Base-by-base conservation (phyloP, 1,139 yeast species). In the Yamadazyma atmosphaerica region DNA sequence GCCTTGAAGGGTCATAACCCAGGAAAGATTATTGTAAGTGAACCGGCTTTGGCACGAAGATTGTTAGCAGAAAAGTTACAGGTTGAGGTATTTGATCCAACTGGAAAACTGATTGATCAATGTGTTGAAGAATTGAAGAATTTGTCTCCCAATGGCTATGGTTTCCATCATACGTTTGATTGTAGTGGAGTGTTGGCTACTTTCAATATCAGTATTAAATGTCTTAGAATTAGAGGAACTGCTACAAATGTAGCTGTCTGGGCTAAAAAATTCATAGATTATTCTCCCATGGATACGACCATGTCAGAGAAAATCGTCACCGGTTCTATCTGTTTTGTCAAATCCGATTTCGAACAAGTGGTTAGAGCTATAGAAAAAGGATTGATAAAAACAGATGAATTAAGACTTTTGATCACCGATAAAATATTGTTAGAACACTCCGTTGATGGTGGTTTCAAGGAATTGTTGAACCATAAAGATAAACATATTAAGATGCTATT, bases 171-270 rank as follows among this genome's bases (percentile, higher is more conserved):
- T 32, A 62, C 81, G 0, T 81, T 71, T 55, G 87, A 82, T 56
- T 79, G 85, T 55, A 77, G 83, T 0, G 87, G 87, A 22, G 58
- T 77, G 18, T 77, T 74, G 34, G 68, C 66, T 2, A 80, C 86
- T 3, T 75, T 77, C 47, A 65, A 68, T 25, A 63, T 81, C 2
- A 69, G 81, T 2, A 55, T 81, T 18, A 69, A 68, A 35, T 72
- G 81, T 14, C 57, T 80, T 26, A 68, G 76, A 34, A 74, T 80
- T n/a, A 72, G 76, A 38, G 88, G 87, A 33, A 65, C 67, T 11
- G 83, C 84, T 4, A 79, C 81, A 35, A 81, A 81, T 51, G 72
- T 81, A 27, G 87, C 87, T 33, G 72, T 75, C 34, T 76, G 85
- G 85, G 65, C 70, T 17, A 61, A 64, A 41, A 54, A 56, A 24